These are phyloP conservation scores for Bipolaris cookei DNA, from an alignment of 2,329 filamentous ascomycete species.

Conservation along the genomic window DNA sequence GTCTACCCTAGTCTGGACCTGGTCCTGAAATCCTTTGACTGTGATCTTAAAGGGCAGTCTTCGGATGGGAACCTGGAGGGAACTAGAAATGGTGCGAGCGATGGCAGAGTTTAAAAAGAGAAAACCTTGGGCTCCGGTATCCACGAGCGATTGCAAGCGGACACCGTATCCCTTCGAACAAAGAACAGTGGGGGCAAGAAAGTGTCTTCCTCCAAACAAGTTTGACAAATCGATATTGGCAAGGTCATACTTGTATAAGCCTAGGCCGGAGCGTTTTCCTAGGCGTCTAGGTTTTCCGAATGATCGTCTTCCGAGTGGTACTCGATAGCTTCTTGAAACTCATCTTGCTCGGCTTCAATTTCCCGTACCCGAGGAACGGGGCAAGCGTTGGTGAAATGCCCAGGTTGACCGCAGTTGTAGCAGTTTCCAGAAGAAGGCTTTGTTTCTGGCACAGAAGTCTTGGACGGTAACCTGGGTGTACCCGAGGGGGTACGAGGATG, in stretches of 20 bases:
- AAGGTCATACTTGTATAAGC: neutral
- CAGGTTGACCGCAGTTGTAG: neutral
- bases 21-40: neutral
- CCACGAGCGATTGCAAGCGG: neutral
- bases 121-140: neutral
- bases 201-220: slow-evolving; percentile 3
- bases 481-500: neutral
- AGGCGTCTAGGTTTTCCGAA: neutral
- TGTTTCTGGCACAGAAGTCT: neutral
- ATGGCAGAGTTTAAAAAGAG: neutral
- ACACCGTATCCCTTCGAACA: neutral
- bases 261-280: slow-evolving; percentile 1
- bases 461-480: neutral
- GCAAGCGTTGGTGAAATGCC: neutral
- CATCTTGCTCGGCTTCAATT: neutral
- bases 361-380: neutral
- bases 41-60: neutral
- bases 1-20: neutral
- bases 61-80: neutral
- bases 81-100: neutral
- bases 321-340: neutral
- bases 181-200: neutral
- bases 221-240: neutral
- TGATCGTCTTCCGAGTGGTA: neutral
- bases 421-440: neutral